These are phyloP conservation scores for Keqinozyma sinolaborantium DNA, from an alignment of 1,139 yeast species.

Conservation along the genomic window DNA sequence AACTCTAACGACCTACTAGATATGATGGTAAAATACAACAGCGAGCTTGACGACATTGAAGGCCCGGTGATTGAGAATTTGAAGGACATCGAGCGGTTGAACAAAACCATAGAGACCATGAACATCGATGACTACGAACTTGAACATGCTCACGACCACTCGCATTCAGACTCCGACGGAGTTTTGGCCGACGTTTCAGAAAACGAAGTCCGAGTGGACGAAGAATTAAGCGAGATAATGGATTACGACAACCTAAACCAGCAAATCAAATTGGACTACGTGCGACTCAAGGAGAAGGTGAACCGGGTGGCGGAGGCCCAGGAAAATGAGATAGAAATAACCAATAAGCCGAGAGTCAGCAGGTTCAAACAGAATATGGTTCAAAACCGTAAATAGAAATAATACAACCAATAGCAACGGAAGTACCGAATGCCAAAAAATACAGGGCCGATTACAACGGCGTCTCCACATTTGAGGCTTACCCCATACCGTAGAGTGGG, in stretches of 20 bases:
- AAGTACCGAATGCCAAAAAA: conserved; percentile 1
- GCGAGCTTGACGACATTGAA: conserved; percentile 49
- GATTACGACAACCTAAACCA: conserved; percentile 8
- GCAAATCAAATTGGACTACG: conserved; percentile 11
- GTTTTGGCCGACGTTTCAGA: conserved; percentile 40
- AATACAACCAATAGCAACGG: conserved; percentile 1
- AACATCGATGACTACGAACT: conserved; percentile 3
- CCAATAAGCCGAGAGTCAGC: conserved; percentile 8
- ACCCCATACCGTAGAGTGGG: not conserved
- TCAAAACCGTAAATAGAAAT: not conserved
- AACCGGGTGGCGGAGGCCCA: conserved; percentile 1
- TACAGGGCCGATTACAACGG: too few species aligned
- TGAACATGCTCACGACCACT: conserved; percentile 17
- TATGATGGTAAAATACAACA: conserved; percentile 20
- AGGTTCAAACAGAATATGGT: conserved; percentile 11
- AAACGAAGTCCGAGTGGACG: conserved; percentile 18
- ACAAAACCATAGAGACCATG: conserved; percentile 18
- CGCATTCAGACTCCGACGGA: conserved; percentile 34
- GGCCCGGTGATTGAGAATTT: conserved; percentile 56
- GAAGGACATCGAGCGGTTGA: conserved; percentile 53
- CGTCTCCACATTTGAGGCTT: too few species aligned
- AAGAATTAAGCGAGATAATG: conserved; percentile 14
- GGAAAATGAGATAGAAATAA: conserved; percentile 4
- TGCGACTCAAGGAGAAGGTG: conserved; percentile 9
- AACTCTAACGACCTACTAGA: conserved; percentile 4